A percentile compares a stretch with the other conserved stretches of the same genome.
These are phyloP conservation scores for Neophaeococcomyces mojaviensis DNA, from an alignment of 2,329 filamentous ascomycete species.

Conservation along the genomic window DNA sequence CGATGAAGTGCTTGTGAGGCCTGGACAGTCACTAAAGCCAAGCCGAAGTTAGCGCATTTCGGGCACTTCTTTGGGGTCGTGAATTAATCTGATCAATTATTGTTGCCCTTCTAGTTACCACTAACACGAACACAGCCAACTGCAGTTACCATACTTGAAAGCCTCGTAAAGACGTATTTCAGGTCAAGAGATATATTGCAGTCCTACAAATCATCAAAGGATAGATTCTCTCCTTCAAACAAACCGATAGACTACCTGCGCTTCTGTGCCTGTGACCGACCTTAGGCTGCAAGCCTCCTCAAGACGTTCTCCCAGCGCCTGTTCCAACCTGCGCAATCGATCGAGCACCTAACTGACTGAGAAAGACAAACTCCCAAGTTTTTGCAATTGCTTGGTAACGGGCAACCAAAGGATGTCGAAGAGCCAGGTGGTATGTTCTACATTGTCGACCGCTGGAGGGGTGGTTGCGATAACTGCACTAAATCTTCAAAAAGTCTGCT, in stretches of 20 bases:
- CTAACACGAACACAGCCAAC: slow-evolving; percentile 3
- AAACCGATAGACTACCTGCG: not conserved
- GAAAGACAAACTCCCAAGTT: too few relatives aligned
- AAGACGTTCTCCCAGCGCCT: not conserved
- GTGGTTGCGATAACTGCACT: too few relatives aligned
- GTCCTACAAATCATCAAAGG: not conserved
- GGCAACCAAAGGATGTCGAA: slow-evolving; percentile 18
- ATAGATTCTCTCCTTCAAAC: not conserved
- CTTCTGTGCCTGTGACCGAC: not conserved
- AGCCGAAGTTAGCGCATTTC: slow-evolving; percentile 13
- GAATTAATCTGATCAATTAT: slow-evolving; percentile 9
- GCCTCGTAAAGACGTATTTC: not conserved
- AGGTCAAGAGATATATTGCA: not conserved
- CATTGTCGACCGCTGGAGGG: not conserved
- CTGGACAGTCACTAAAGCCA: slow-evolving; percentile 10
- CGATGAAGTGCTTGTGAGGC: not conserved
- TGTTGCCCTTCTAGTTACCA: slow-evolving; percentile 15
- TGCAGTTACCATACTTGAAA: not conserved
- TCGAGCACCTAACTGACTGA: too few relatives aligned
- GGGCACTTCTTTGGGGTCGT: slow-evolving; percentile 12
- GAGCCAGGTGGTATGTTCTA: slow-evolving; percentile 17
- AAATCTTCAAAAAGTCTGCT: too few relatives aligned
- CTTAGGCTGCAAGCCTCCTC: not conserved
- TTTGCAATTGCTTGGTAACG: not conserved
- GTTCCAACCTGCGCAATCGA: not conserved